Evolutionary conservation across 2,329 filamentous ascomycete species (phyloP), one percentile per base, ranked within the genome.

Genomic region (Aureobasidium sp.): DNA sequence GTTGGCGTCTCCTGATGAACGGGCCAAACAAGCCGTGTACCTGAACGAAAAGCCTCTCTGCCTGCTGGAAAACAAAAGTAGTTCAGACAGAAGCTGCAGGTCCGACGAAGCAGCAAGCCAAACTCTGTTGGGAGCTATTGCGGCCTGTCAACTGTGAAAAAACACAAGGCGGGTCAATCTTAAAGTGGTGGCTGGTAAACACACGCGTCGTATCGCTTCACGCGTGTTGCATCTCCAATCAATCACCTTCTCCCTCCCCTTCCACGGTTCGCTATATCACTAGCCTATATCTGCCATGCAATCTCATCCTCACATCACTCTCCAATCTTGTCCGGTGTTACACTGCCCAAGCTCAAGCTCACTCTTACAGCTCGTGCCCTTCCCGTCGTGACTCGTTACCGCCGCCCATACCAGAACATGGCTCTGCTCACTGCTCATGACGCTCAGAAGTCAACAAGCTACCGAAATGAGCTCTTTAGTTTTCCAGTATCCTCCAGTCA

Each of bases 401-500:
- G n/a, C 27, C 29, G 48, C 48, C 8, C 17, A 51, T 19, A 24
- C 37, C 37, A 51, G 12, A 30, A n/a, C 37, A 40, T 51, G 48
- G 48, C 37, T 34, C 24, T 32, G 35, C 37, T 22, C 12, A 5
- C n/a, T 34, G 17, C 21, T 17, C 17, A 41, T 51, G 48, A 51
- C 27, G 32, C 34, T 11, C 24, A 8, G 22, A 14, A 21, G 6
- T 21, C 25, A 27, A 39, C 45, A 50, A 21, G 4, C 8, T 49
- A 39, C 32, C 22, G 16, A 38, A 29, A 30, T 50, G 45, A 50
- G 34, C 38, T 25, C 39, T 21, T 51, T 21, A 51, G 11, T 6
- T 21, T 19, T 51, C 25, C 19, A 17, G 24, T 8, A 27, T 51
- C 47, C 59, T 62, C 72, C 73, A 75, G 48, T 74, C 71, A 19